Conservation (phyloP, 208 protist genomes). For the Herpetomonas samuelpessoai region DNA sequence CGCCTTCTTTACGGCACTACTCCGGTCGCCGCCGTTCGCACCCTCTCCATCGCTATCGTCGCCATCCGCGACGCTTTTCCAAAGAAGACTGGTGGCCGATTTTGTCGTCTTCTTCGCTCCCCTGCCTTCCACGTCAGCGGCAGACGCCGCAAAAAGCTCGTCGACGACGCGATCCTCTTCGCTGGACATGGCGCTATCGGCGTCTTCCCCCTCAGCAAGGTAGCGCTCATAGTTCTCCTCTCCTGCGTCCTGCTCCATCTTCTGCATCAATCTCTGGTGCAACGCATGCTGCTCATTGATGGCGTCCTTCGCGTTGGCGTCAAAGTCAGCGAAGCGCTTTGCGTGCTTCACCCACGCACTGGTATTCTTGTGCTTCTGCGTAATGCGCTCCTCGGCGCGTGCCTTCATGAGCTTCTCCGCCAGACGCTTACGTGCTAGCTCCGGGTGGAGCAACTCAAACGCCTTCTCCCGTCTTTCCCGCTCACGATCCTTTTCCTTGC, state of each 20-base stretch:
- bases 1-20: slow-evolving; percentile 57
- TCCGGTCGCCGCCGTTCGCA: slow-evolving; percentile 1
- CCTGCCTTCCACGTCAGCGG: neutral
- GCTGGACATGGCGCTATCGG: slow-evolving; percentile 40
- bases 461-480: slow-evolving; percentile 74
- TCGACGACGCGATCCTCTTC: slow-evolving; percentile 87
- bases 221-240: slow-evolving; percentile 64
- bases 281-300: slow-evolving; percentile 80
- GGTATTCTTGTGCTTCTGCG: slow-evolving; percentile 92
- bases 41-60: slow-evolving; percentile 11
- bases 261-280: slow-evolving; percentile 89
- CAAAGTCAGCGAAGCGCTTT: slow-evolving; percentile 81
- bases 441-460: slow-evolving; percentile 87
- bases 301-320: slow-evolving; percentile 80
- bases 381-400: slow-evolving; percentile 85
- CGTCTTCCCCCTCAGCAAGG: slow-evolving; percentile 37
- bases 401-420: slow-evolving; percentile 77
- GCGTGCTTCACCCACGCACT: slow-evolving; percentile 90
- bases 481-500: slow-evolving; percentile 90
- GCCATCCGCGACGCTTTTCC: slow-evolving; percentile 25
- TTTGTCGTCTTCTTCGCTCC: slow-evolving; percentile 6
- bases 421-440: slow-evolving; percentile 68
- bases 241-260: slow-evolving; percentile 86
- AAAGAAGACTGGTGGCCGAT: slow-evolving; percentile 44
- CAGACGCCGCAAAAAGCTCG: slow-evolving; percentile 49